phyloP scores from a whole-genome alignment of 306 rosid species.

The Cucurbita moschata region DNA sequence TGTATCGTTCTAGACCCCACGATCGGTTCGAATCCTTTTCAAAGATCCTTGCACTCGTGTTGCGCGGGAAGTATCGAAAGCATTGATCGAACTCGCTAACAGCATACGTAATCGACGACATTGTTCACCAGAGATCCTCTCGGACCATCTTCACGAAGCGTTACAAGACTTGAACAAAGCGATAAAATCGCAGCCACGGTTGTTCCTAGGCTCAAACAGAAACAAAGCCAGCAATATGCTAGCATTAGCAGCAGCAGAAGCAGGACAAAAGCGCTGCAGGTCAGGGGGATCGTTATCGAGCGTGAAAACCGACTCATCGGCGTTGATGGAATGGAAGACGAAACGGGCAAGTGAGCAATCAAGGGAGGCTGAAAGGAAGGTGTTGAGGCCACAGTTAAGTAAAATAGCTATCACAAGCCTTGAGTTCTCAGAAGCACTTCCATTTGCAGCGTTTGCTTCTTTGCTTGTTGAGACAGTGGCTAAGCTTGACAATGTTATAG shows the following conservation, averaged over 20 bases:
- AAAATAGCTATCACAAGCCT: conserved; percentile 73
- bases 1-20: conserved; percentile 40
- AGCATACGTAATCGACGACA: conserved; percentile 68
- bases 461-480: conserved; percentile 87
- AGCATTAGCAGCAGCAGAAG: conserved; percentile 54
- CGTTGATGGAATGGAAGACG: conserved; percentile 58
- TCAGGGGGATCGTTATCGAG: conserved; percentile 42
- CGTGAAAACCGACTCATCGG: conserved; percentile 73
- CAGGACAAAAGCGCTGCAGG: conserved; percentile 15
- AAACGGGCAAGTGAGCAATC: conserved; percentile 27
- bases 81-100: conserved; percentile 53
- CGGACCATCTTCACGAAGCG: conserved; percentile 89
- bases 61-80: conserved; percentile 67
- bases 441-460: conserved; percentile 93
- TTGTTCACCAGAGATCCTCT: conserved; percentile 82
- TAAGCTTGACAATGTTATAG: conserved; percentile 66
- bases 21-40: conserved; percentile 57
- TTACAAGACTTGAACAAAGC: conserved; percentile 72
- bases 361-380: conserved; percentile 45
- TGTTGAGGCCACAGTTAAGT: conserved; percentile 64
- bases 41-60: conserved; percentile 75
- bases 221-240: conserved; percentile 46
- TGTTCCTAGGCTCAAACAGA: conserved; percentile 68
- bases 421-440: conserved; percentile 95
- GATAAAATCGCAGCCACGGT: conserved; percentile 82